Percentiles rank a stretch among this genome's conserved stretches.
These are phyloP conservation scores for Shiraia bambusicola DNA, from an alignment of 2,329 filamentous ascomycete species.

Conservation along the genomic window DNA sequence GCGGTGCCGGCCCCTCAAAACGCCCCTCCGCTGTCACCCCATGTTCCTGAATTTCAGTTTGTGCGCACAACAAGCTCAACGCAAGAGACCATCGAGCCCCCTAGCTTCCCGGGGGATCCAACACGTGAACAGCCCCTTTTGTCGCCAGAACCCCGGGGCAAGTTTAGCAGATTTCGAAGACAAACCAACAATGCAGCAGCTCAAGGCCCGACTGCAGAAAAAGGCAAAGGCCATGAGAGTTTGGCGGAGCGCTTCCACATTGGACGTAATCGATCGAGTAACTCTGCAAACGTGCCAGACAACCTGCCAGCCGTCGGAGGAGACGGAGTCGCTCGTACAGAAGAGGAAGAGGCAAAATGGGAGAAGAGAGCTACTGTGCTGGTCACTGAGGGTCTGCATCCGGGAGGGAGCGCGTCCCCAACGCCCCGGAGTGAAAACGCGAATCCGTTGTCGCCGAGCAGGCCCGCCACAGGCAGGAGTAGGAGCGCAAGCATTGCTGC, in stretches of 20 bases:
- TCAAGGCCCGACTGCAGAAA: conserved; percentile 11
- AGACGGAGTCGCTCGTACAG: conserved; percentile 43
- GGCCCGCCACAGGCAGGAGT: conserved; percentile 18
- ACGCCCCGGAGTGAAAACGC: conserved; percentile 30
- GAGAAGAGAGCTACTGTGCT: conserved; percentile 91
- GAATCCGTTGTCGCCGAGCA: conserved; percentile 17
- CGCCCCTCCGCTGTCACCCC: conserved; percentile 29
- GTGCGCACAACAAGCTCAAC: conserved; percentile 80
- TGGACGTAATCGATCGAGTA: conserved; percentile 54
- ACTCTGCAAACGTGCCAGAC: conserved; percentile 73
- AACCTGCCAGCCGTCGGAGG: conserved; percentile 75
- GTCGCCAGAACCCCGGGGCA: conserved; percentile 30
- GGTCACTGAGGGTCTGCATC: conserved; percentile 60
- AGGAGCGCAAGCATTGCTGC: conserved; percentile 43
- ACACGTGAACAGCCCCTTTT: conserved; percentile 32
- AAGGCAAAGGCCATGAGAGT: conserved; percentile 32
- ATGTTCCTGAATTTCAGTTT: conserved; percentile 70
- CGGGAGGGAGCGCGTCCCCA: conserved; percentile 26
- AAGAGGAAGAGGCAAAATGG: conserved; percentile 67
- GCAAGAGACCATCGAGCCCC: conserved; percentile 76
- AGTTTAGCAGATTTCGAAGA: conserved; percentile 37
- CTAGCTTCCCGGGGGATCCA: conserved; percentile 53
- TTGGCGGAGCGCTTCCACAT: conserved; percentile 74
- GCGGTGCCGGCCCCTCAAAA: conserved; percentile 27
- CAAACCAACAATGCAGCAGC: conserved; percentile 39